phyloP scores from a whole-genome alignment of 2,329 filamentous ascomycete genomes.

The Hymenoscyphus infarciens region DNA sequence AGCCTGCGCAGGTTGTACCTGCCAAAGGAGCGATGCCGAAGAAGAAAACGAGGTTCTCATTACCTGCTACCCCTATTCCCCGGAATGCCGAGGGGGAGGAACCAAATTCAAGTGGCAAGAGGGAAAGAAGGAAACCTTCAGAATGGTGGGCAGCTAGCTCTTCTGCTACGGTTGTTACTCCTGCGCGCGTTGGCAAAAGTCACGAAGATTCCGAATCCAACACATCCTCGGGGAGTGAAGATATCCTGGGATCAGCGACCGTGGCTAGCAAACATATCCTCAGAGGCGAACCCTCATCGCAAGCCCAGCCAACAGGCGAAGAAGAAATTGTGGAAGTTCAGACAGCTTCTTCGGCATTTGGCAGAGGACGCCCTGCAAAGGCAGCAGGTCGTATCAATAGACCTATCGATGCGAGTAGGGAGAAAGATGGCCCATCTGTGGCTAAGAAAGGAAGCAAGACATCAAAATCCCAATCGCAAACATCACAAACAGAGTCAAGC shows the following conservation, averaged over 20 bases:
- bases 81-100: background rate
- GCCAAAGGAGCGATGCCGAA: background rate
- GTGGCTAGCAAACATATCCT: background rate
- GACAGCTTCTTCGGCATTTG: constrained; percentile 25
- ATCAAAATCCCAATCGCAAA: constrained; percentile 5
- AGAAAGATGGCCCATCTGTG: background rate
- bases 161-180: background rate
- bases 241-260: constrained; percentile 4
- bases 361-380: constrained; percentile 8
- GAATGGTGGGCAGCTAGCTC: constrained; percentile 17
- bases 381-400: background rate
- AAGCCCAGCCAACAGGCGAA: constrained; percentile 4
- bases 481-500: constrained; percentile 1
- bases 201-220: background rate
- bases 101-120: constrained; percentile 8
- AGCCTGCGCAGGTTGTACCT: background rate
- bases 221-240: background rate
- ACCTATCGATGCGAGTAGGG: background rate
- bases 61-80: background rate
- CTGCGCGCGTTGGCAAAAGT: background rate
- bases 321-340: constrained; percentile 20
- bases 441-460: constrained; percentile 12
- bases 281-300: background rate
- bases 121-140: constrained; percentile 15
- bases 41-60: constrained; percentile 1